Conservation (phyloP, 2,329 filamentous ascomycete genomes). For the Capronia coronata region DNA sequence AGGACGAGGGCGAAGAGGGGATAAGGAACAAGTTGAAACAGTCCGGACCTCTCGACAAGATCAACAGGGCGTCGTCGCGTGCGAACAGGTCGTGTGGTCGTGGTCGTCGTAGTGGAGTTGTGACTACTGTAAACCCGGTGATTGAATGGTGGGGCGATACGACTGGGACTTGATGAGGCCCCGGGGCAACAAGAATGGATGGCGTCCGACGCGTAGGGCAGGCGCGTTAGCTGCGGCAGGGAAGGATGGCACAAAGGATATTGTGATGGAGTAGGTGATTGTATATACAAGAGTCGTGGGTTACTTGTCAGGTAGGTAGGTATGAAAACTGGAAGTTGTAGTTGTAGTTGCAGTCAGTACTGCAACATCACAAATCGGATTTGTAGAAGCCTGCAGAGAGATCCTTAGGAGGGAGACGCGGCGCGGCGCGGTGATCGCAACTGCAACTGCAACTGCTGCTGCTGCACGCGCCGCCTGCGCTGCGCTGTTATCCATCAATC, state of each 20-base stretch:
- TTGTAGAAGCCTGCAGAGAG: too few relatives aligned
- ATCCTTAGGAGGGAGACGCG: too few relatives aligned
- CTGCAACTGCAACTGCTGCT: too few relatives aligned
- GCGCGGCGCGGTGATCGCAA: neutral
- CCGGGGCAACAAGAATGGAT: neutral
- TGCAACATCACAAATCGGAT: too few relatives aligned
- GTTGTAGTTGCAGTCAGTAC: too few relatives aligned
- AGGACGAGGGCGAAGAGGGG: neutral
- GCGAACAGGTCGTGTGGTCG: conserved; percentile 8
- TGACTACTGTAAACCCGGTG: neutral
- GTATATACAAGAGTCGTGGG: neutral
- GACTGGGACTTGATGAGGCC: neutral
- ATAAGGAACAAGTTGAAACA: neutral
- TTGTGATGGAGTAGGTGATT: too few relatives aligned
- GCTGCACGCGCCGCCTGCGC: conserved; percentile 1
- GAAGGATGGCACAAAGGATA: neutral
- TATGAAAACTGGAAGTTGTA: too few relatives aligned
- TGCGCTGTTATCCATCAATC: neutral
- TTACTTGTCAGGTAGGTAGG: neutral
- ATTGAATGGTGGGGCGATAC: neutral
- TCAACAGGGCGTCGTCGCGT: conserved; percentile 5
- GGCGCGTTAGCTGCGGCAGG: neutral
- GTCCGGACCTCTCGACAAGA: neutral
- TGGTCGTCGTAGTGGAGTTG: conserved; percentile 4
- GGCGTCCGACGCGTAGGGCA: neutral